These are phyloP conservation scores for Dactylellina leptospora DNA, from an alignment of 2,329 filamentous ascomycete genomes.

Conservation along the genomic window DNA sequence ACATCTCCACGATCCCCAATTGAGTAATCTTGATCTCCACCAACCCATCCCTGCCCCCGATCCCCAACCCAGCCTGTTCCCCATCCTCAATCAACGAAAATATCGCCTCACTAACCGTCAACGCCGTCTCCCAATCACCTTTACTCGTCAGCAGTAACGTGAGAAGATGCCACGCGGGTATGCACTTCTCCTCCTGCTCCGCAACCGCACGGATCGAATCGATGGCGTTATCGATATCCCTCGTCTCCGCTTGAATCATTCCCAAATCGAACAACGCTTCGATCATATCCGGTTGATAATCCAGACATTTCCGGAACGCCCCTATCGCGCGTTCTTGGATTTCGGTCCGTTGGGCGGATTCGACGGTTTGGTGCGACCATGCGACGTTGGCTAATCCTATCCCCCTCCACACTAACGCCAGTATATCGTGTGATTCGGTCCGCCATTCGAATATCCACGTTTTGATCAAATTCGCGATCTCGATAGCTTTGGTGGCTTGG, in stretches of 20 bases:
- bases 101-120: conserved; percentile 84
- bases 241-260: conserved; percentile 84
- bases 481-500: conserved; percentile 80
- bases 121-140: conserved; percentile 82
- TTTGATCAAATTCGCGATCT: conserved; percentile 75
- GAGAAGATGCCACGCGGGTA: conserved; percentile 91
- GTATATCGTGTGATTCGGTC: conserved; percentile 65
- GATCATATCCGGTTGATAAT: conserved; percentile 73
- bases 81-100: conserved; percentile 70
- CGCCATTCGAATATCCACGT: conserved; percentile 74
- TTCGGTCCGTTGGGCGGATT: conserved; percentile 74
- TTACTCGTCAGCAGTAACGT: conserved; percentile 84
- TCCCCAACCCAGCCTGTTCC: conserved; percentile 43
- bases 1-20: conserved; percentile 79
- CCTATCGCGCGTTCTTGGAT: conserved; percentile 81
- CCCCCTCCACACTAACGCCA: conserved; percentile 80
- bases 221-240: conserved; percentile 81
- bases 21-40: conserved; percentile 98
- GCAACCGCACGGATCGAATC: conserved; percentile 63
- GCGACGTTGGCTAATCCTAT: conserved; percentile 86
- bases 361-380: conserved; percentile 83
- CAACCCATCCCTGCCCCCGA: conserved; percentile 78
- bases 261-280: conserved; percentile 82
- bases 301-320: conserved; percentile 76
- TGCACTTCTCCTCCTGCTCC: conserved; percentile 58